Evolutionary conservation across 1,284 basidiomycete genomes (phyloP).

Genomic region (Termitomyces sp.): DNA sequence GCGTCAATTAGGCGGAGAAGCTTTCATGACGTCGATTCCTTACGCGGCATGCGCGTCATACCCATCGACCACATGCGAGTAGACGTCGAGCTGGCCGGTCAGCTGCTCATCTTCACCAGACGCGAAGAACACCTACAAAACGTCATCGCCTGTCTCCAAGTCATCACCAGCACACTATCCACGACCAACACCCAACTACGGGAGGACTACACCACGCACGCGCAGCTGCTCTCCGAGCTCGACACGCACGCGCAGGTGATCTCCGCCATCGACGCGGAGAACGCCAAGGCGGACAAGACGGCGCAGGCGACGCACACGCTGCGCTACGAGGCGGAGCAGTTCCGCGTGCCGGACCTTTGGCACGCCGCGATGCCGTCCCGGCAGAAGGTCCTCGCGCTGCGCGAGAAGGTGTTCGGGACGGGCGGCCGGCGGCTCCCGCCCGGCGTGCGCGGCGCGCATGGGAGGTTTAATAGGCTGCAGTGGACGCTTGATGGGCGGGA

Average conservation of each 20-base stretch:
- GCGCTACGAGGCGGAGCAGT: slow-evolving; percentile 66
- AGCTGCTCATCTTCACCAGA: slow-evolving; percentile 61
- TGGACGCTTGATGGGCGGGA: slow-evolving; percentile 61
- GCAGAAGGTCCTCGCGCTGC: slow-evolving; percentile 54
- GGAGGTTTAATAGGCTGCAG: slow-evolving; percentile 58
- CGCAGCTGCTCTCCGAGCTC: slow-evolving; percentile 40
- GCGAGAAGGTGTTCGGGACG: slow-evolving; percentile 56
- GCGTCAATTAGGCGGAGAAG: slow-evolving; percentile 48
- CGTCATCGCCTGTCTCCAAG: slow-evolving; percentile 41
- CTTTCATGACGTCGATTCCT: slow-evolving; percentile 52
- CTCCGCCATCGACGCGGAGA: slow-evolving; percentile 45
- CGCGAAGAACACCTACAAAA: slow-evolving; percentile 53
- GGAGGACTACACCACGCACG: slow-evolving; percentile 50
- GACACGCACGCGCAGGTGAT: slow-evolving; percentile 43
- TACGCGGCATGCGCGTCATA: slow-evolving; percentile 42
- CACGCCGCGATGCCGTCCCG: slow-evolving; percentile 57
- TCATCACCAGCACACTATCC: slow-evolving; percentile 49
- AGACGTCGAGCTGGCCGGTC: slow-evolving; percentile 73
- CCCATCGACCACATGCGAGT: slow-evolving; percentile 62
- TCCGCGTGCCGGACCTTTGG: slow-evolving; percentile 61
- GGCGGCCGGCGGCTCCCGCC: slow-evolving; percentile 36
- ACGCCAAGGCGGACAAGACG: slow-evolving; percentile 45
- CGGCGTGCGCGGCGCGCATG: slow-evolving; percentile 51
- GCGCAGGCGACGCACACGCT: slow-evolving; percentile 63
- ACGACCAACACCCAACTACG: slow-evolving; percentile 50